Evolutionary conservation across 2,329 filamentous ascomycete genomes (phyloP), one percentile per base, ranked within the genome.

Genomic region (Trichoderma endophyticum): DNA sequence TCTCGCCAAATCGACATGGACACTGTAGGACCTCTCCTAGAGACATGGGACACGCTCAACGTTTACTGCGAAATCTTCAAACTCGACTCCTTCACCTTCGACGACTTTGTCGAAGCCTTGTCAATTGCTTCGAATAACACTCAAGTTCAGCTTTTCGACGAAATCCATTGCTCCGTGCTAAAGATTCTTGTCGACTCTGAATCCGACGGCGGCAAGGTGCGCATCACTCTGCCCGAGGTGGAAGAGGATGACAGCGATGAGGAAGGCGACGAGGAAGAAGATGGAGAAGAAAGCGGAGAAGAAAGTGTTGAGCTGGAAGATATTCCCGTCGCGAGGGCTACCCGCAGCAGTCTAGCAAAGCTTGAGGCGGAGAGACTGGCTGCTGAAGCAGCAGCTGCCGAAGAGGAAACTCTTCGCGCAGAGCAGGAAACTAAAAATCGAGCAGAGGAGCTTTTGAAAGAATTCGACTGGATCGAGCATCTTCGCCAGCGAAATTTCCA

Each of bases 21-120:
- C 76, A 95, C 94, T 4, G 89, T 98, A n/a, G 94, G 95, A 0
- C 87, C 90, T 3, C 84, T 98, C 18, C 83, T 99, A 28, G 95
- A 98, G 82, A 93, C 93, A 0, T 99, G 96, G 96, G 94, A 98
- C 77, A 98, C 95, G 0, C 86, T 99, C 39, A 99, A 98, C 77
- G 95, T 99, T n/a, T 98, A 98, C 79, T 97, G 94, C 78, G 94
- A 97, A 78, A 92, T 98, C 21, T 97, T 97, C 79, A 90, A 93
- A 78, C 86, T 99, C 30, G 96, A 99, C 81, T 98, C 95, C 0
- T 99, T 99, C 79, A 98, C 95, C 0, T 97, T 98, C 77, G 96
- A 99, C 80, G 96, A 99, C 80, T 98, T 95, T 77, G 87, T 97
- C 5, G 92, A 98, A 79, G 92, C 95, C 0, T 90, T 99, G 86